Conservation (phyloP, 2,329 filamentous ascomycete species). For the Colletotrichum sp. region DNA sequence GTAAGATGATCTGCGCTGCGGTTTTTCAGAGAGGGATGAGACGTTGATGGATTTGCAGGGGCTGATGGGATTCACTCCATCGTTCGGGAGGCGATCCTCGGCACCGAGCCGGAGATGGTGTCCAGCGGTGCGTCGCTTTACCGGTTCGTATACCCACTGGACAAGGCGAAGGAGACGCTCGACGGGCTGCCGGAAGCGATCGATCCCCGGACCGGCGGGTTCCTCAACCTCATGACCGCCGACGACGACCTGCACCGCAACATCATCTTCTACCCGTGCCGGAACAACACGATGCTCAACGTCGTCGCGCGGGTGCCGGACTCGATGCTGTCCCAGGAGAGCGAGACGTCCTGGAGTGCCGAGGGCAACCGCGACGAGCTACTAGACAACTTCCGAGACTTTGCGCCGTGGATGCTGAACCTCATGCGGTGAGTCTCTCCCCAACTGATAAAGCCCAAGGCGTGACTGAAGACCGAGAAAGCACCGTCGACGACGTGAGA, state of each 20-base stretch:
- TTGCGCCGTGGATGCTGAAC: conserved; percentile 9
- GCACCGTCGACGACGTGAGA: background rate
- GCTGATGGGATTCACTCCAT: conserved; percentile 15
- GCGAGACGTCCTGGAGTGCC: conserved; percentile 5
- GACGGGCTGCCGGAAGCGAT: background rate
- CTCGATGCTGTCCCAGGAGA: background rate
- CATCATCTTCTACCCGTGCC: conserved; percentile 14
- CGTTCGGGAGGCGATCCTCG: background rate
- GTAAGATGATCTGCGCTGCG: background rate
- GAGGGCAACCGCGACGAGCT: background rate
- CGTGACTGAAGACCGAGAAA: background rate
- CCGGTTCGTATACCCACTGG: conserved; percentile 2
- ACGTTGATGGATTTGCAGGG: background rate
- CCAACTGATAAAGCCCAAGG: background rate
- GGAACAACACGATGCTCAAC: background rate
- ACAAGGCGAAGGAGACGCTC: background rate
- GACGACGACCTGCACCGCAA: conserved; percentile 3
- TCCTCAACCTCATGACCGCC: conserved; percentile 7
- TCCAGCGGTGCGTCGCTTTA: conserved; percentile 7
- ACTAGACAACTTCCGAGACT: background rate
- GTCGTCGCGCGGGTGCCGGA: conserved; percentile 3
- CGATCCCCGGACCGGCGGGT: background rate
- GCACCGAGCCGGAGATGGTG: background rate
- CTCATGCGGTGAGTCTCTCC: background rate
- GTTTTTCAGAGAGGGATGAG: accelerated